phyloP scores from a whole-genome alignment of 306 rosid genomes.

The Argentina anserina region DNA sequence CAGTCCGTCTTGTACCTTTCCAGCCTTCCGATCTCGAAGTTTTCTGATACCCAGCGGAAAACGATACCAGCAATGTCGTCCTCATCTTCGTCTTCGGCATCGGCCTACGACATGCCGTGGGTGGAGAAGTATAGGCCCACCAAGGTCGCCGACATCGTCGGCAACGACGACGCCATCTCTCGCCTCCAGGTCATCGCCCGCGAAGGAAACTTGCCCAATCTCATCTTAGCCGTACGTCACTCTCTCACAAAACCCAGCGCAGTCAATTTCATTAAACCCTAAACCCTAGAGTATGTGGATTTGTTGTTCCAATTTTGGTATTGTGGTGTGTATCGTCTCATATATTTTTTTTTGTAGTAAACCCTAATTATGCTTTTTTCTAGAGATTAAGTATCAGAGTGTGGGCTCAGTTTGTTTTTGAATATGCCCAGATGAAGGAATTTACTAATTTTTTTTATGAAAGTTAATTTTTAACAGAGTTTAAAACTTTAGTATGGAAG shows the following conservation, averaged over 20 bases:
- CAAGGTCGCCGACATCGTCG: conserved; percentile 81
- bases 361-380: not conserved
- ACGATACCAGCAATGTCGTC: conserved; percentile 47
- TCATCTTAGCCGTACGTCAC: conserved; percentile 56
- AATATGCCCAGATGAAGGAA: not conserved
- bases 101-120: conserved; percentile 82
- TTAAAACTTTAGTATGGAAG: too few relatives aligned
- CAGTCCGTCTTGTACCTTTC: not conserved
- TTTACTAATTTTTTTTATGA: not conserved
- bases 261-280: conserved; percentile 11
- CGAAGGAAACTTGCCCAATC: conserved; percentile 95
- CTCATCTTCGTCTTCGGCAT: conserved; percentile 36
- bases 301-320: not conserved
- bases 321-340: not conserved
- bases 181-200: conserved; percentile 90
- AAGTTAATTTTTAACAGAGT: too few relatives aligned
- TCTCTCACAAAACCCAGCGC: not conserved
- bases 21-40: not conserved
- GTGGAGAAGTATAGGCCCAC: conserved; percentile 90
- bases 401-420: not conserved
- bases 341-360: not conserved
- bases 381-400: not conserved
- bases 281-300: conserved; percentile 2
- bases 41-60: not conserved
- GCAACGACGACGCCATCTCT: conserved; percentile 84